Conservation (phyloP, 2,329 filamentous ascomycete species). For the Cladosporium halotolerans region DNA sequence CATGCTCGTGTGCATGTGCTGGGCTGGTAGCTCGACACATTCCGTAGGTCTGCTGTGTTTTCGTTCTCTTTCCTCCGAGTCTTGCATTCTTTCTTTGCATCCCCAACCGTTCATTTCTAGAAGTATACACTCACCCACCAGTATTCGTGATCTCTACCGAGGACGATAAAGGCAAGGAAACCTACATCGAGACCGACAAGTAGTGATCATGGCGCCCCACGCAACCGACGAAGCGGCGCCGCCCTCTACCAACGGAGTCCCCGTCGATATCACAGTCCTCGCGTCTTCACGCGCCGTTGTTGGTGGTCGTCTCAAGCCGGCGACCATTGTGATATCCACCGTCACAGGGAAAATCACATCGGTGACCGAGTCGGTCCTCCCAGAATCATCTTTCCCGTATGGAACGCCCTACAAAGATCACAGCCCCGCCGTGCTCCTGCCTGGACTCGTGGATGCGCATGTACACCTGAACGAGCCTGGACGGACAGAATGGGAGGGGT, state of each 20-base stretch:
- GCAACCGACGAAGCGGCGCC: slow-evolving; percentile 25
- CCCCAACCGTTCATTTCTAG: too few species aligned
- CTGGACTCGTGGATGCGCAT: slow-evolving; percentile 91
- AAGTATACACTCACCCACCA: too few species aligned
- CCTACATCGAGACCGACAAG: neutral
- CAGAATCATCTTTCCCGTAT: slow-evolving; percentile 63
- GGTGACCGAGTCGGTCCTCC: slow-evolving; percentile 66
- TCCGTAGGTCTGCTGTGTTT: too few species aligned
- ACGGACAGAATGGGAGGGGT: slow-evolving; percentile 96
- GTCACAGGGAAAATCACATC: slow-evolving; percentile 77
- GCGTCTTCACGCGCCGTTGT: slow-evolving; percentile 79
- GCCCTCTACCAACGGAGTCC: slow-evolving; percentile 12
- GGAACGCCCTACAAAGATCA: slow-evolving; percentile 74
- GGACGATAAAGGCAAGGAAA: too few species aligned
- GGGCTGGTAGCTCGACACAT: too few species aligned
- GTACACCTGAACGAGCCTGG: slow-evolving; percentile 97
- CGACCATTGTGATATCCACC: slow-evolving; percentile 74
- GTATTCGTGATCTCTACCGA: too few species aligned
- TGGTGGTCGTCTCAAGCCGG: slow-evolving; percentile 68
- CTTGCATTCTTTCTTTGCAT: too few species aligned
- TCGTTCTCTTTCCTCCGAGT: too few species aligned
- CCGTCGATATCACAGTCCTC: slow-evolving; percentile 58
- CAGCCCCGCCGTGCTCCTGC: slow-evolving; percentile 76
- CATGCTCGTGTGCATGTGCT: neutral
- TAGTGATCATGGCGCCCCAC: slow-evolving; percentile 24